Evolutionary conservation across 148 eudicot genomes (phyloP), one percentile per base, ranked within the genome.

Genomic region (Arctostaphylos glauca): DNA sequence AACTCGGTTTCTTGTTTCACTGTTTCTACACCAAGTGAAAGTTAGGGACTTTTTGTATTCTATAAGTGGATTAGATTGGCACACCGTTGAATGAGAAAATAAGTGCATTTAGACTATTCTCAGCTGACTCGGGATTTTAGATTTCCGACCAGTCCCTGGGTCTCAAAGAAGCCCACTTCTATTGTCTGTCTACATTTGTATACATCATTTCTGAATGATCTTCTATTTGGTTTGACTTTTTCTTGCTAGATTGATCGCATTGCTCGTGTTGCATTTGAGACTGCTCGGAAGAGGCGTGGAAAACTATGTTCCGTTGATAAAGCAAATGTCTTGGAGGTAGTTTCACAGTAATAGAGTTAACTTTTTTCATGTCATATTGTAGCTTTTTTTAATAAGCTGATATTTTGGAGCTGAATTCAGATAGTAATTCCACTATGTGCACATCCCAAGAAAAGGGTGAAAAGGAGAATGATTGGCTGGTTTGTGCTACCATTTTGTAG

Each of bases 221-320:
- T 31, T 49, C 16, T 80, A 13, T 75, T 79, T 64, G 60, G 54
- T 21, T 3, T 46, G 53, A 44, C 18, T 5, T 16, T 46, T 76
- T 68, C 47, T 74, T 86, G 47, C 43, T 86, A 96, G 99, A 91
- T 96, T 87, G 99, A 94, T 73, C 98, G 99, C 71, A 94, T 96
- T 87, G 99, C 97, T 89, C 99, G 91, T 48, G 89, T 96, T 82
- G 99, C 98, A 81, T 94, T 96, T 85, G 98, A 96, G 89, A 92
- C 92, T 82, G 99, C 99, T 82, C 89, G 94, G 77, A 94, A 94
- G 87, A 93, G 98, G 77, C 90, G 87, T 74, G 91, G 97, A 77
- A 94, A 93, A 88, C 98, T 96, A 74, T 96, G 99, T 88, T 96
- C 98, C 74, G 99, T 96, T 87, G 99, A 96, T 84, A 96, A 96